Base-by-base conservation (phyloP, 2,329 filamentous ascomycete genomes). In the Leptographium lundbergii region DNA sequence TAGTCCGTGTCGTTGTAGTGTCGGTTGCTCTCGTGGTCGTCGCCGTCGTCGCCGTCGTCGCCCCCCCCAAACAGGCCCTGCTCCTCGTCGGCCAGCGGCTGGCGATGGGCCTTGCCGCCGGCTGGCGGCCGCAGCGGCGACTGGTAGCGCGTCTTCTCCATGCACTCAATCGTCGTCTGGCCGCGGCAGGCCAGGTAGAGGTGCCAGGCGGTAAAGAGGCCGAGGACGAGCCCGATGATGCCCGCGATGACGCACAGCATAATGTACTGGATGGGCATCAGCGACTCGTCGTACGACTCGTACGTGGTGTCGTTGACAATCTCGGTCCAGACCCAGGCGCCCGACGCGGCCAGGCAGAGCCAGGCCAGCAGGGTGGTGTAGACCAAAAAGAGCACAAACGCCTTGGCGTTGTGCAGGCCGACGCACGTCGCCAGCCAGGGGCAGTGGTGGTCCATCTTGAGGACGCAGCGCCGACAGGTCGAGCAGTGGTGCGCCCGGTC, bases 371-470 rank as follows among this genome's bases (percentile, higher is more conserved):
- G 62, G 4, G 87, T 89, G 0, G 89, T 90, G 71, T 99, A 97
- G 59, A 91, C 81, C 29, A 99, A 78, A 71, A 97, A 99, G 3
- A 97, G 80, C 57, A 99, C 71, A 69, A 99, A 99, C 0, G 91
- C 81, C 74, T 99, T 99, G 78, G 96, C 95, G 73, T 99, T 99
- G 68, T 84, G 84, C 63, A 99, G 77, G 24, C 94, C 94, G 61
- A 99, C 88, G 72, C 94, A 99, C 4, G 90, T 96, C 32, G 94
- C 92, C 56, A 99, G 80, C 94, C 94, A 99, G 19, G 94, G 94
- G 71, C 94, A 99, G 75, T 99, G 94, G 72, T 99, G 94, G 70
- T 99, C 94, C 94, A 99, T 99, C 78, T 99, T 99, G 71, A 99
- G 79, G 29, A 99, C 91, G 71, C 94, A 99, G 68, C 88, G 87